Conservation (phyloP, 352 stramenopile genomes). For the Phytophthora crassamura region DNA sequence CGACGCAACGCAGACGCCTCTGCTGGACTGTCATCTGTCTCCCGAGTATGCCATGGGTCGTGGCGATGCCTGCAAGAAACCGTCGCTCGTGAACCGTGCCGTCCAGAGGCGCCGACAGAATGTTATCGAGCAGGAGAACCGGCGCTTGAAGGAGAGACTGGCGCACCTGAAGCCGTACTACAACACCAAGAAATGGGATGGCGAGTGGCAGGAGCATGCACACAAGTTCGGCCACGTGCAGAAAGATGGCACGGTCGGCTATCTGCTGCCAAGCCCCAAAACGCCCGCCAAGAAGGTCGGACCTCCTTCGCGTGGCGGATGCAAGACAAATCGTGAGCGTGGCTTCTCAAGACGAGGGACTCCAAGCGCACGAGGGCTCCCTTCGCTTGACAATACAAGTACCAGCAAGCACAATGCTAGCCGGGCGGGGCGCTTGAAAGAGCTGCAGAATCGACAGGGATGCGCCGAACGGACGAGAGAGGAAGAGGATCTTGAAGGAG, state of each 20-base stretch:
- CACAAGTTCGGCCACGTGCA: conserved; percentile 70
- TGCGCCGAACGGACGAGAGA: conserved; percentile 3
- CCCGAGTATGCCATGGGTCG: conserved; percentile 62
- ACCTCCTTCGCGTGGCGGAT: conserved; percentile 11
- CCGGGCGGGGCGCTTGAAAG: conserved; percentile 23
- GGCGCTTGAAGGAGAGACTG: conserved; percentile 59
- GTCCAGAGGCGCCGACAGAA: conserved; percentile 61
- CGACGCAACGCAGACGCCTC: conserved; percentile 67
- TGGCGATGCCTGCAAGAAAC: conserved; percentile 78
- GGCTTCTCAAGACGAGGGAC: conserved; percentile 9
- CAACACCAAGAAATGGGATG: conserved; percentile 76
- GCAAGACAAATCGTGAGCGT: conserved; percentile 20
- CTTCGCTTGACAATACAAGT: conserved; percentile 29
- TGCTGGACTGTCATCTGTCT: conserved; percentile 81
- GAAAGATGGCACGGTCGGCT: conserved; percentile 72
- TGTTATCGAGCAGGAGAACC: conserved; percentile 72
- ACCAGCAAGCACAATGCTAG: conserved; percentile 19
- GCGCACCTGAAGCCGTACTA: conserved; percentile 69
- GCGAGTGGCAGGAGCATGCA: conserved; percentile 65
- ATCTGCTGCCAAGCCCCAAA: conserved; percentile 57
- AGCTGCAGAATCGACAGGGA: conserved; percentile 10
- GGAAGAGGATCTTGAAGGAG: conserved; percentile 15
- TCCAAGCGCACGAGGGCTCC: conserved; percentile 10
- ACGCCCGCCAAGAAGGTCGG: conserved; percentile 21
- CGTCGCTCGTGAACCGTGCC: conserved; percentile 61